Conservation (phyloP, 257 asterid species). For the Solanum infundibuliforme region DNA sequence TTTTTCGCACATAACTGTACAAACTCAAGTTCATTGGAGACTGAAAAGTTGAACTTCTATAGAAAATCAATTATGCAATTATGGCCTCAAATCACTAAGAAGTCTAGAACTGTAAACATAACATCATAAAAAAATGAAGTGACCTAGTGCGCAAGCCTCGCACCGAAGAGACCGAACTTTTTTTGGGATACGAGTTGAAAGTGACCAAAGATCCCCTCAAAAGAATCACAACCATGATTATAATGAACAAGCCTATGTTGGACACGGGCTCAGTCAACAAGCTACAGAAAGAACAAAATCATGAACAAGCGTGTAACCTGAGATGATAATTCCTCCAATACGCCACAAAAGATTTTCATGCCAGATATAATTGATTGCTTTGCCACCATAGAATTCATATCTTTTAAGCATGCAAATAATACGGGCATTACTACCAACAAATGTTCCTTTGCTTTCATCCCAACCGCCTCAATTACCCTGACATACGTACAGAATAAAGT, state of each 20-base stretch:
- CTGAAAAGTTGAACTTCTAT: neutral
- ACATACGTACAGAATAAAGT: slow-evolving; percentile 17
- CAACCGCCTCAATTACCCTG: slow-evolving; percentile 82
- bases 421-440: slow-evolving; percentile 55
- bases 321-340: slow-evolving; percentile 67
- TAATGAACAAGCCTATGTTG: neutral
- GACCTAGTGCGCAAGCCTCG: neutral
- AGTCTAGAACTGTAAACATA: neutral
- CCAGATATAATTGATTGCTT: slow-evolving; percentile 71
- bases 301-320: slow-evolving; percentile 52
- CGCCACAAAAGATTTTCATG: slow-evolving; percentile 45
- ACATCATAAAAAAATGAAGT: neutral
- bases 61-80: neutral
- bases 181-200: neutral
- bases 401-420: slow-evolving; percentile 53
- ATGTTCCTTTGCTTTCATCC: slow-evolving; percentile 52
- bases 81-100: neutral
- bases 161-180: neutral
- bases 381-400: slow-evolving; percentile 42
- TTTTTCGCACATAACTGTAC: neutral
- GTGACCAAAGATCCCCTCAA: neutral
- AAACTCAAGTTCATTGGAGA: neutral
- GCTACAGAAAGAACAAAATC: neutral
- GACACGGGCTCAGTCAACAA: neutral
- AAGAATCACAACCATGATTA: neutral